Conservation (phyloP, 768 basidiomycete genomes). For the Rhizopogon roseolus region DNA sequence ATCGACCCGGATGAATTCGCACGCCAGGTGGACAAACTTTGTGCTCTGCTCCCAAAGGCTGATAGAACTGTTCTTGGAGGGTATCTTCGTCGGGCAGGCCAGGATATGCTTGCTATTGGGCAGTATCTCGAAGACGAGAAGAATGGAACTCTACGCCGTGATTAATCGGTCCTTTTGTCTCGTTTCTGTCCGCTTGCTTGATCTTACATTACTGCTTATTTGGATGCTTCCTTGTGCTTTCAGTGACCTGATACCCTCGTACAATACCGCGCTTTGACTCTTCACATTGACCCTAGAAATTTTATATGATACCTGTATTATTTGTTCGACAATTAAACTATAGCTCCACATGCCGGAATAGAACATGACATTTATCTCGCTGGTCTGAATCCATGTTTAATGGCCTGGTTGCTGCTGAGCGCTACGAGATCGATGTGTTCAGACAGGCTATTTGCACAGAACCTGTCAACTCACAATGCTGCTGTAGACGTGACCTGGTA, state of each 20-base stretch:
- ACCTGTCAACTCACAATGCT: conserved; percentile 18
- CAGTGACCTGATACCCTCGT: conserved; percentile 9
- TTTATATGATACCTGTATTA: conserved; percentile 19
- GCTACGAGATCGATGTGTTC: conserved; percentile 23
- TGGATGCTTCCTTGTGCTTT: conserved; percentile 9
- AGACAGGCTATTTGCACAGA: background rate
- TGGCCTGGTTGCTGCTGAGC: conserved; percentile 32
- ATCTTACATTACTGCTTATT: background rate
- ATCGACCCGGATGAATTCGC: conserved; percentile 43
- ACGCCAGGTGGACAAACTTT: conserved; percentile 66
- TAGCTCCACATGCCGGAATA: conserved; percentile 7
- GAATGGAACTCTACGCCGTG: conserved; percentile 53
- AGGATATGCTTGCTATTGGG: conserved; percentile 82
- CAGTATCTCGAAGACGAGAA: conserved; percentile 84
- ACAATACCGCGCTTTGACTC: conserved; percentile 7
- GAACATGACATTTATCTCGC: conserved; percentile 21
- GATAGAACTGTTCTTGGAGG: conserved; percentile 61
- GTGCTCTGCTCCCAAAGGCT: conserved; percentile 67
- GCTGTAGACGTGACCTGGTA: conserved; percentile 20
- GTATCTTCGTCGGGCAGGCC: conserved; percentile 69
- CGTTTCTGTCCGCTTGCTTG: background rate
- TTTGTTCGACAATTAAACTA: conserved; percentile 13
- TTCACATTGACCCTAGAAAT: conserved; percentile 1
- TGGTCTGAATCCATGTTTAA: conserved; percentile 45
- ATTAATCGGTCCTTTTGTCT: conserved; percentile 17